These are phyloP conservation scores for Rhexocercosporidium sp. DNA, from an alignment of 2,329 filamentous ascomycete species.

Conservation along the genomic window DNA sequence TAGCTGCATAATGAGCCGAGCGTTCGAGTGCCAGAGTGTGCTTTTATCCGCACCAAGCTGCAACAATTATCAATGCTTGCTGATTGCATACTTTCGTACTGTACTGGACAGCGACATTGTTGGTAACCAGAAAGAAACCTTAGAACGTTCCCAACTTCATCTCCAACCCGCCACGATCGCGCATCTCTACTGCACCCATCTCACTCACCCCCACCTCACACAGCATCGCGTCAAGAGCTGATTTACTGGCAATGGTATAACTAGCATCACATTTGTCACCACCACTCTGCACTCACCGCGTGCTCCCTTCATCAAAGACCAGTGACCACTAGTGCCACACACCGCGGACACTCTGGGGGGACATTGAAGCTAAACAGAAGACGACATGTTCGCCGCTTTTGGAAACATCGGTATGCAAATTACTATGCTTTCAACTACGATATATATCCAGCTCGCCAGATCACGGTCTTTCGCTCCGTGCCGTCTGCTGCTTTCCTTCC, in stretches of 20 bases:
- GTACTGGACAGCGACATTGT: background rate
- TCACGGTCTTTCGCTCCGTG: background rate
- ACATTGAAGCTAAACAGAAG: background rate
- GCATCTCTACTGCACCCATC: constrained; percentile 7
- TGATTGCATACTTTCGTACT: background rate
- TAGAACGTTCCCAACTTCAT: background rate
- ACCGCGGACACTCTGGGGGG: background rate
- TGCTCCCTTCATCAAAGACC: background rate
- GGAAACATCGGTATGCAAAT: constrained; percentile 11
- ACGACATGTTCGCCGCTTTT: constrained; percentile 12
- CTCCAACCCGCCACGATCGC: background rate
- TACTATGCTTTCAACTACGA: background rate
- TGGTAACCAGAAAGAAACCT: background rate
- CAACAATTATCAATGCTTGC: background rate
- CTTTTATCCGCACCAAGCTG: background rate
- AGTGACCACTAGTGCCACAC: background rate
- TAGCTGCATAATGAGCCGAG: background rate
- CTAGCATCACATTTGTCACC: background rate
- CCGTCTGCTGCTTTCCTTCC: background rate
- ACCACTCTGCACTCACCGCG: background rate
- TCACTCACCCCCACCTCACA: constrained; percentile 2
- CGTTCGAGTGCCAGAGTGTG: background rate
- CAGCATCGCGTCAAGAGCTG: background rate
- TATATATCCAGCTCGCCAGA: background rate
- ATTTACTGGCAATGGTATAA: constrained; percentile 4